A percentile compares a stretch with the other conserved stretches of the same genome.
These are phyloP conservation scores for Botrytis fragariae DNA, from an alignment of 2,329 filamentous ascomycete species.

Conservation along the genomic window DNA sequence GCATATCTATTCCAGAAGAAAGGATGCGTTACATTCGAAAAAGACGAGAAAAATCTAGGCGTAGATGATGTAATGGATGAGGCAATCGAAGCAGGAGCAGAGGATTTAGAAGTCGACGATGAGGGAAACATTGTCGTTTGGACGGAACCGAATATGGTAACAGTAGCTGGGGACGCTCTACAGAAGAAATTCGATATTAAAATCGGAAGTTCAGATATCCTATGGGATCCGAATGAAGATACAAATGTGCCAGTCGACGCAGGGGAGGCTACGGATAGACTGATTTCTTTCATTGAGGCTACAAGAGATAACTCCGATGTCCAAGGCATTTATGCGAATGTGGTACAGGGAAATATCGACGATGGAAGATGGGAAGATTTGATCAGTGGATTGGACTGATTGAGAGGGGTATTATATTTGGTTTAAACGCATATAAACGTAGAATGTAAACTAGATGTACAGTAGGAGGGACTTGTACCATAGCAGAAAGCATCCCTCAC, in stretches of 20 bases:
- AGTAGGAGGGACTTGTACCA: background rate
- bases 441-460: conserved; percentile 13
- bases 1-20: conserved; percentile 82
- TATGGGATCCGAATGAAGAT: conserved; percentile 82
- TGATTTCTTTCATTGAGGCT: conserved; percentile 58
- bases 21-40: conserved; percentile 70
- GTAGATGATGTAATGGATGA: conserved; percentile 73
- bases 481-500: background rate
- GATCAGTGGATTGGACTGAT: conserved; percentile 50
- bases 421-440: conserved; percentile 25
- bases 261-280: conserved; percentile 51
- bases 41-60: conserved; percentile 47
- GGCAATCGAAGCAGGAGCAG: conserved; percentile 80
- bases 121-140: conserved; percentile 70
- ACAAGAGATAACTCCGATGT: conserved; percentile 69
- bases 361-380: conserved; percentile 56
- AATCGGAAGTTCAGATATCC: conserved; percentile 72
- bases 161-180: conserved; percentile 62
- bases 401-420: conserved; percentile 26
- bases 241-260: conserved; percentile 65
- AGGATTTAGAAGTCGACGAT: conserved; percentile 66
- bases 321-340: conserved; percentile 77
- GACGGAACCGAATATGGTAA: conserved; percentile 65
- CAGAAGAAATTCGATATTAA: conserved; percentile 61
- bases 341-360: conserved; percentile 48